A percentile compares a stretch with the other conserved stretches of the same genome.
Evolutionary conservation across 352 stramenopile genomes (phyloP).

Genomic region (Phytophthora pisi): DNA sequence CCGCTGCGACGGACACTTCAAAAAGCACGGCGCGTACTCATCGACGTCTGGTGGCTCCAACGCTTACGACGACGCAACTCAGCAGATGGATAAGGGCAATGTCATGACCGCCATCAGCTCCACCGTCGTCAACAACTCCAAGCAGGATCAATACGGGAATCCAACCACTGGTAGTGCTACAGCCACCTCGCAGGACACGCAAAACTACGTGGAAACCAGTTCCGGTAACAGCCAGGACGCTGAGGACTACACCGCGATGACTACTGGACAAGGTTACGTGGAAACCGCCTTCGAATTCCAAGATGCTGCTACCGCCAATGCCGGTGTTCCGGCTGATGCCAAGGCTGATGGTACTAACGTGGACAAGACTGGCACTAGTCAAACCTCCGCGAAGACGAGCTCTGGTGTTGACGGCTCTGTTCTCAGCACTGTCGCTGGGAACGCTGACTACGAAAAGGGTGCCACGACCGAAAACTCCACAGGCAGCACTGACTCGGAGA

Average conservation of each 20-base stretch:
- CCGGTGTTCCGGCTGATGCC: too few species aligned
- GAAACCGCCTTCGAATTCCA: background rate
- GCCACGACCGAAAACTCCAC: too few species aligned
- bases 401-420: background rate
- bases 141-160: background rate
- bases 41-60: background rate
- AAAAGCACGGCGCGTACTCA: background rate
- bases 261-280: background rate
- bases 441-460: too few species aligned
- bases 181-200: background rate
- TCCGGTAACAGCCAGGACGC: background rate
- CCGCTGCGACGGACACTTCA: background rate
- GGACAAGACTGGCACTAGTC: background rate
- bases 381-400: background rate
- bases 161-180: background rate
- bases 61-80: background rate
- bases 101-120: constrained; percentile 8
- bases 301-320: background rate
- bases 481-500: background rate
- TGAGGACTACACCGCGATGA: too few species aligned
- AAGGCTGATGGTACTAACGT: background rate
- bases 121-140: background rate
- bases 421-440: too few species aligned
- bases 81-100: background rate
- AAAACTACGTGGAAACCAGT: background rate